These are phyloP conservation scores for Termitomyces heimii DNA, from an alignment of 768 basidiomycete species.

Conservation along the genomic window DNA sequence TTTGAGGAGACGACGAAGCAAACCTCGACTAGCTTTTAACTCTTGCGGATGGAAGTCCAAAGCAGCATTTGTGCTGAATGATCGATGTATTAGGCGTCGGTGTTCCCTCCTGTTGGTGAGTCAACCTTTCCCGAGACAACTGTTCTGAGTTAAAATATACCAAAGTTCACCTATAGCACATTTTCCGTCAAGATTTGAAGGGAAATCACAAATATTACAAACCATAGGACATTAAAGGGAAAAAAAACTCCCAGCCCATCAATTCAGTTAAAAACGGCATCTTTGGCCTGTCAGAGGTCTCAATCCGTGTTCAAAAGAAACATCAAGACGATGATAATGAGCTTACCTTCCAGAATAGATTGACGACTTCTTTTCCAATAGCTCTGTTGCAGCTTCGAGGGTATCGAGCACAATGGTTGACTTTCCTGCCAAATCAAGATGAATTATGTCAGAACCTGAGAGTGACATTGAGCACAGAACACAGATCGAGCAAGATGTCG, in stretches of 20 bases:
- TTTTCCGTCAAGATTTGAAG: background rate
- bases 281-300: background rate
- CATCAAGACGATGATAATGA: background rate
- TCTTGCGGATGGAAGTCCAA: constrained; percentile 19
- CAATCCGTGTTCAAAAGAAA: background rate
- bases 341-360: background rate
- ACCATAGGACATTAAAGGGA: background rate
- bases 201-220: background rate
- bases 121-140: background rate
- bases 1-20: constrained; percentile 22
- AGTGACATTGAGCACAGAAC: background rate
- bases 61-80: constrained; percentile 23
- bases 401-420: too few relatives aligned
- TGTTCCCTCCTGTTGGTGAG: constrained; percentile 16
- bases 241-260: background rate
- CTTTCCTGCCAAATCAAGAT: background rate
- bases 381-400: background rate
- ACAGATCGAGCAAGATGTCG: background rate
- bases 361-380: background rate
- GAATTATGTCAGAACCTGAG: background rate
- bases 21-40: constrained; percentile 20
- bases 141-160: background rate
- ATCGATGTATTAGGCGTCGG: constrained; percentile 25
- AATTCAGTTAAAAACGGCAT: background rate
- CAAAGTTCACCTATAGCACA: background rate